phyloP scores from a whole-genome alignment of 495 filamentous ascomycete genomes.

The Bacidia gigantensis region DNA sequence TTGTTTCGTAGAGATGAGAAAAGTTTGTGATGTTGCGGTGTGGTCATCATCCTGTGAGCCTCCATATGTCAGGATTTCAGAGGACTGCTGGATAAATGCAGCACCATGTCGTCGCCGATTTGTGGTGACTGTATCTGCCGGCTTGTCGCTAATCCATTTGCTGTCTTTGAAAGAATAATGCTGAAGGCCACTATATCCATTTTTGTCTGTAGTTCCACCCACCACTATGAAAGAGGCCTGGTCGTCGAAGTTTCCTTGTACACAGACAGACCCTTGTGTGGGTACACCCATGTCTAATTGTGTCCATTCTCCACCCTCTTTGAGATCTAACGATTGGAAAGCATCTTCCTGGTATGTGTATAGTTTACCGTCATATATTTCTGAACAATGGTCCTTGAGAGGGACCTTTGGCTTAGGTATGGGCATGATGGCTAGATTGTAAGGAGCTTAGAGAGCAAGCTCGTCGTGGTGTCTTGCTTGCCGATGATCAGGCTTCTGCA shows the following conservation, averaged over 20 bases:
- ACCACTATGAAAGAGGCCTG: conserved; percentile 65
- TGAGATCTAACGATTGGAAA: conserved; percentile 60
- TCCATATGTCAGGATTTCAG: conserved; percentile 68
- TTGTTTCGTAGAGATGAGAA: conserved; percentile 46
- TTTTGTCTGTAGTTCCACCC: conserved; percentile 46
- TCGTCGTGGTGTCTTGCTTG: too few relatives aligned
- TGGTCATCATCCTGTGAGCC: conserved; percentile 48
- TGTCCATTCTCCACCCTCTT: conserved; percentile 57
- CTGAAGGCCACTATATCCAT: conserved; percentile 65
- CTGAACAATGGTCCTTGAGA: conserved; percentile 67
- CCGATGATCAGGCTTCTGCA: not conserved
- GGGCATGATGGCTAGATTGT: conserved; percentile 31
- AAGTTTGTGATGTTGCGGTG: conserved; percentile 56
- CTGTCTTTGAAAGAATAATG: conserved; percentile 63
- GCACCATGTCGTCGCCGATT: conserved; percentile 64
- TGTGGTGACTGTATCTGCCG: conserved; percentile 41
- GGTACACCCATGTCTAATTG: conserved; percentile 45
- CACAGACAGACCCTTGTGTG: conserved; percentile 65
- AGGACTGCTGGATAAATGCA: conserved; percentile 54
- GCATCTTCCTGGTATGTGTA: conserved; percentile 68
- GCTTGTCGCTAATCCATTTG: conserved; percentile 58
- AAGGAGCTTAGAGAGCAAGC: not conserved
- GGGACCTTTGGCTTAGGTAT: conserved; percentile 49
- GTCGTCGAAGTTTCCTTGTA: conserved; percentile 43
- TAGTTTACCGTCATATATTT: conserved; percentile 67